Evolutionary conservation across 2,329 filamentous ascomycete species (phyloP), one percentile per base, ranked within the genome.

Genomic region (Xylariaceae sp.): DNA sequence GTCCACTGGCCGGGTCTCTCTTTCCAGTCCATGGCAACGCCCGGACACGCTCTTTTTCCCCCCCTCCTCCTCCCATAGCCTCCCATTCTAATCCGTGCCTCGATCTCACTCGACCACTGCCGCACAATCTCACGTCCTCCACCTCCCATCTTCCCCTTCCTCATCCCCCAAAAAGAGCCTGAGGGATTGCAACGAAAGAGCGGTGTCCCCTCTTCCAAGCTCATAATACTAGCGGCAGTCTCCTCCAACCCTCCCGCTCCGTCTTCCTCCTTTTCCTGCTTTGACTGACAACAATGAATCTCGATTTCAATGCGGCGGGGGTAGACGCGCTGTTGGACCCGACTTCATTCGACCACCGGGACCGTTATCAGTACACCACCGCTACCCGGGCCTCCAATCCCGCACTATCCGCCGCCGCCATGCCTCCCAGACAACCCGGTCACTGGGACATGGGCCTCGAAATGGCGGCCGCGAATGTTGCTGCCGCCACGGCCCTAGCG

Each of bases 241-340:
- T 73, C 71, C 69, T 71, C 72, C 71, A 73, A 71, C 71, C 71
- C 73, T 69, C 70, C 69, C 67, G 66, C 68, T 65, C 59, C 70
- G 59, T 66, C 66, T 66, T 70, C 67, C 68, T 72, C 67, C 68
- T 67, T 68, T 70, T 71, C 65, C 70, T 65, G 45, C 62, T 56
- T 39, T 57, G 58, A 69, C 56, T 59, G 58, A 70, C 68, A 64
- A 80, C 71, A 73, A 82, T 81, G 84, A 81, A 79, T 75, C 80
- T 82, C 77, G 81, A 86, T 71, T 87, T 83, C 77, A 81, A 81
- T 74, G 71, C 76, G 72, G 77, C 77, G 72, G 78, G 78, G 74
- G 80, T 78, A 74, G 82, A 86, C 73, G 81, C 78, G 72, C 79
- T 87, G 71, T 72, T 87, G 71, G 83, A 86, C 71, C 77, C 86